phyloP scores from a whole-genome alignment of 768 basidiomycete species.

The Kwoniella sp. region DNA sequence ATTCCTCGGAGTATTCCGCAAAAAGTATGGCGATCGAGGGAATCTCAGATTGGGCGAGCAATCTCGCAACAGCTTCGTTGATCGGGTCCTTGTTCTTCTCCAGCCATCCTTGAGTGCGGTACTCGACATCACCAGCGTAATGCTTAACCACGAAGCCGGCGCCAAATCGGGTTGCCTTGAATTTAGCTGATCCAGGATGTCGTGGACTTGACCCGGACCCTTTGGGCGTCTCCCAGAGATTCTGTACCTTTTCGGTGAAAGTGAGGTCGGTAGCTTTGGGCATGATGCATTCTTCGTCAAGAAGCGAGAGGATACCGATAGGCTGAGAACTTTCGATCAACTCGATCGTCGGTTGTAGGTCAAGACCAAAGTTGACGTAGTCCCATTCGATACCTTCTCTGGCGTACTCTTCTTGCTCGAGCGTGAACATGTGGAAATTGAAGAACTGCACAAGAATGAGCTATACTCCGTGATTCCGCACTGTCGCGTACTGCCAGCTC shows the following conservation, averaged over 20 bases:
- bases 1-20: slow-evolving; percentile 69
- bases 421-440: slow-evolving; percentile 99
- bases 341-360: slow-evolving; percentile 96
- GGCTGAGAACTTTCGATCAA: slow-evolving; percentile 81
- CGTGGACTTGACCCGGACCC: slow-evolving; percentile 59
- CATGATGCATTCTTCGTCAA: slow-evolving; percentile 99
- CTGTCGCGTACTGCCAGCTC: no score
- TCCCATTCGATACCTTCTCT: slow-evolving; percentile 97
- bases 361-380: slow-evolving; percentile 95
- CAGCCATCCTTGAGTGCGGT: slow-evolving; percentile 92
- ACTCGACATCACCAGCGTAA: slow-evolving; percentile 96
- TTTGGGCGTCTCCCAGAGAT: slow-evolving; percentile 65
- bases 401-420: slow-evolving; percentile 98
- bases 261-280: slow-evolving; percentile 95
- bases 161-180: slow-evolving; percentile 81
- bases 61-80: slow-evolving; percentile 89
- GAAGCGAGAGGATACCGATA: slow-evolving; percentile 86
- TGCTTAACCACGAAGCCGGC: slow-evolving; percentile 94
- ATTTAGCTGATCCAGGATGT: slow-evolving; percentile 80
- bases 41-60: slow-evolving; percentile 79
- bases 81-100: slow-evolving; percentile 99
- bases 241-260: slow-evolving; percentile 87
- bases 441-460: slow-evolving; percentile 48
- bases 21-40: slow-evolving; percentile 81
- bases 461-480: no score